phyloP scores from a whole-genome alignment of 495 filamentous ascomycete species.

The Penicillium alfredii region DNA sequence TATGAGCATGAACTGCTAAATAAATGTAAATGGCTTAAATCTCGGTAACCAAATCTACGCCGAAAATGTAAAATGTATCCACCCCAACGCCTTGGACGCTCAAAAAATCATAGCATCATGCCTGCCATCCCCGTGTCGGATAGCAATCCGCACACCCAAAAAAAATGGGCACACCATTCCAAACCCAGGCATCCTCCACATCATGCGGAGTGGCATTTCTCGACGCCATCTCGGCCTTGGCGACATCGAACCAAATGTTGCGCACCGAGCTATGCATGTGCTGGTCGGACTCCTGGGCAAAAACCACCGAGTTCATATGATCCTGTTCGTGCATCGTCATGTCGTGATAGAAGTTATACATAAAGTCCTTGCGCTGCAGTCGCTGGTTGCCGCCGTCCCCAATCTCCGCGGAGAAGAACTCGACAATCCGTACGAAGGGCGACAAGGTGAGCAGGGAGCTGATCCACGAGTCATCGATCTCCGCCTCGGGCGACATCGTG shows the following conservation, averaged over 20 bases:
- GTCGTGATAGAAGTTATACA: slow-evolving; percentile 41
- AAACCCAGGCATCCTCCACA: slow-evolving; percentile 28
- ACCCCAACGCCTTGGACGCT: slow-evolving; percentile 11
- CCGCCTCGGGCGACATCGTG: slow-evolving; percentile 30
- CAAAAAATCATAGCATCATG: slow-evolving; percentile 18
- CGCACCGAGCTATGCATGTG: slow-evolving; percentile 31
- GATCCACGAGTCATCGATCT: slow-evolving; percentile 39
- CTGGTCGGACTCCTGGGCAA: slow-evolving; percentile 25
- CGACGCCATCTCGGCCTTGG: slow-evolving; percentile 25
- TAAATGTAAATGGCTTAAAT: slow-evolving; percentile 1
- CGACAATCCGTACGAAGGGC: slow-evolving; percentile 37
- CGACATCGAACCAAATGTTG: slow-evolving; percentile 42
- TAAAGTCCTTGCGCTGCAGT: slow-evolving; percentile 41
- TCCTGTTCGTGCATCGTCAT: slow-evolving; percentile 33
- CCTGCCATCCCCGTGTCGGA: slow-evolving; percentile 28
- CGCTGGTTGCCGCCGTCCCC: slow-evolving; percentile 40
- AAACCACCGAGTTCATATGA: slow-evolving; percentile 37
- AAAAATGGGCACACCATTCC: slow-evolving; percentile 32
- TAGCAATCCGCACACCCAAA: slow-evolving; percentile 34
- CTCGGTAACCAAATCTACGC: slow-evolving; percentile 1
- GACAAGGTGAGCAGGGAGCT: slow-evolving; percentile 38
- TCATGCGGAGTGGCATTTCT: slow-evolving; percentile 29
- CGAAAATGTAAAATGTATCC: slow-evolving; percentile 7
- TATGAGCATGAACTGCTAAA: background rate
- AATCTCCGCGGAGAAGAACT: slow-evolving; percentile 45